Evolutionary conservation across 2,329 filamentous ascomycete genomes (phyloP).

Genomic region (Claviceps pazoutovae): DNA sequence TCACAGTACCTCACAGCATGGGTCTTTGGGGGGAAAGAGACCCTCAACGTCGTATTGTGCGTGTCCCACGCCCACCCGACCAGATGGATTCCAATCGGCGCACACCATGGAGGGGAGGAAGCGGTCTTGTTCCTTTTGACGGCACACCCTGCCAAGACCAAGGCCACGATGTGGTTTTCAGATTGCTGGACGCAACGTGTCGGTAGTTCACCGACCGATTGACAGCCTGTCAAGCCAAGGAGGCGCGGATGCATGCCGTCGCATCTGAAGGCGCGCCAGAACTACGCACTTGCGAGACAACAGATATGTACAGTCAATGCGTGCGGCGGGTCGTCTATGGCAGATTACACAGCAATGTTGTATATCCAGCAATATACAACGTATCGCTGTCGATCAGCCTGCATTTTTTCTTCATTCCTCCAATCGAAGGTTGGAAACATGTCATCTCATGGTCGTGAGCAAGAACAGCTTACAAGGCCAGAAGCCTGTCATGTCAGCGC

Average conservation of each 20-base stretch:
- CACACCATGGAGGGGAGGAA: not conserved
- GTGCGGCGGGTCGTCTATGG: no score
- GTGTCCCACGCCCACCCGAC: not conserved
- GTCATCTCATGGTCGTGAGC: no score
- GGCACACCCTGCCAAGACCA: not conserved
- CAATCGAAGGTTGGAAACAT: no score
- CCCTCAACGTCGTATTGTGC: not conserved
- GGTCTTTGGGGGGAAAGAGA: not conserved
- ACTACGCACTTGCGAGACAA: no score
- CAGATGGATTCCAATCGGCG: not conserved
- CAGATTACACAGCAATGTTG: no score
- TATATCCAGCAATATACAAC: no score
- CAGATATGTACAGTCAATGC: no score
- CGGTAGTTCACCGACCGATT: slow-evolving; percentile 5
- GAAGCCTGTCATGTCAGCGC: no score
- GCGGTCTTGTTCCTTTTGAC: not conserved
- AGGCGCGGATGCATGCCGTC: not conserved
- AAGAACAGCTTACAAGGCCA: no score
- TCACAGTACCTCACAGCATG: no score
- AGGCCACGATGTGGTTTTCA: not conserved
- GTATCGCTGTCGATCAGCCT: no score
- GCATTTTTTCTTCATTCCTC: no score
- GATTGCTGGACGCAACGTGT: slow-evolving; percentile 6
- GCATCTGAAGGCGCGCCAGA: not conserved
- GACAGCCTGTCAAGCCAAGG: not conserved